Evolutionary conservation across 768 basidiomycete species (phyloP), one percentile per base, ranked within the genome.

Genomic region (Trametes punicea): DNA sequence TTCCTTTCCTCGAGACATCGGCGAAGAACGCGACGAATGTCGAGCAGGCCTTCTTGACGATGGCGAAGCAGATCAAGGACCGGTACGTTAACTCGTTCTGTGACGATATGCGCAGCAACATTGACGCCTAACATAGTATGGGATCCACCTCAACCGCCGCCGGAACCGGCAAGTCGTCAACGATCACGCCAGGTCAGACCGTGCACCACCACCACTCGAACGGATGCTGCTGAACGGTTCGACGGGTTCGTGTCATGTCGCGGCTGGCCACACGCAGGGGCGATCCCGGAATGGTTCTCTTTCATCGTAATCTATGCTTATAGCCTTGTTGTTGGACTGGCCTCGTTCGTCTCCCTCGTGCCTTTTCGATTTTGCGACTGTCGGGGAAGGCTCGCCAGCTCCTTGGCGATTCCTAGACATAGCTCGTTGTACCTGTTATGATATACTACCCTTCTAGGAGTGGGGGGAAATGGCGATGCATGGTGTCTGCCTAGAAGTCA

Each of bases 21-120:
- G 97, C 97, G 31, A 98, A 98, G 89, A 93, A 90, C 66, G 93
- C 95, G 50, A 95, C 94, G 59, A 97, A 97, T 65, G 97, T 99
- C 57, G 97, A 99, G 72, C 93, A 99, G 73, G 95, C 97, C 5
- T 99, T 99, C 84, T 86, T 98, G 79, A 95, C 94, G 27, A 92
- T 99, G 83, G 95, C 97, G 3, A 91, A 96, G 79, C 91, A 93
- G 74, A 93, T 93, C 70, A 93, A 93, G 71, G 91, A 93, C 72
- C 84, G 90, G 90, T 88, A 65, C 29, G 82, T 55, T 7, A 8
- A n/a, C n/a, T 33, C 38, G 33, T 27, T 25, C 7, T 29, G 31
- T 30, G 13, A 45, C 30, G 8, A 38, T 31, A 20, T 18, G 42
- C 21, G 42, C 25, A 44, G 25, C 20, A n/a, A 13, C 48, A 34